phyloP scores from a whole-genome alignment of 2,329 filamentous ascomycete species.

The Fusarium pseudoanthophilum region DNA sequence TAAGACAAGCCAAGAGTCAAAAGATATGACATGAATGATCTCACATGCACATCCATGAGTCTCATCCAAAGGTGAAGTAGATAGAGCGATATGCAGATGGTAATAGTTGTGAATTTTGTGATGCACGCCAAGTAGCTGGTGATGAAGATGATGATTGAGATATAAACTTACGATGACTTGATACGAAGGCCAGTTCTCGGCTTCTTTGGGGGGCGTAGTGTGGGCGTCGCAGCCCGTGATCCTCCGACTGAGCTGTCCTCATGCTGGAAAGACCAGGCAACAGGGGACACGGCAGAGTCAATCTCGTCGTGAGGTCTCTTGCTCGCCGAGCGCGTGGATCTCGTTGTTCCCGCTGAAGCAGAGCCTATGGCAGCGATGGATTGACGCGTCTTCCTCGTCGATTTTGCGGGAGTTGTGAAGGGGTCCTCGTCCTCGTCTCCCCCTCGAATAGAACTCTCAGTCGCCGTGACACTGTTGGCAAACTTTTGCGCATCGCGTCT shows the following conservation, averaged over 20 bases:
- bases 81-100: background rate
- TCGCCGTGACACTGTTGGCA: slow-evolving; percentile 51
- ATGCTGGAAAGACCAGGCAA: slow-evolving; percentile 60
- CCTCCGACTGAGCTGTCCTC: slow-evolving; percentile 59
- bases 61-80: background rate
- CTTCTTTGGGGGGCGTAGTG: slow-evolving; percentile 68
- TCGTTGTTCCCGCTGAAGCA: slow-evolving; percentile 47
- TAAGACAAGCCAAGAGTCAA: slow-evolving; percentile 15
- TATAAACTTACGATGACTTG: slow-evolving; percentile 74
- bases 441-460: slow-evolving; percentile 54
- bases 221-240: slow-evolving; percentile 71
- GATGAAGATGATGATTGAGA: background rate
- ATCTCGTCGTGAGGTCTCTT: slow-evolving; percentile 67
- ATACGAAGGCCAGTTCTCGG: slow-evolving; percentile 70
- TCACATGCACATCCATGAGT: slow-evolving; percentile 23
- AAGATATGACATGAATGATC: slow-evolving; percentile 20
- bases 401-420: slow-evolving; percentile 48
- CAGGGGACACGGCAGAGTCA: slow-evolving; percentile 65
- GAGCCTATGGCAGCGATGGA: slow-evolving; percentile 43
- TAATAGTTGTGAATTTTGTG: background rate
- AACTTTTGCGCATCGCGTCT: slow-evolving; percentile 53
- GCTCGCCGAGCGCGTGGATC: slow-evolving; percentile 60
- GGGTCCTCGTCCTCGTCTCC: slow-evolving; percentile 42
- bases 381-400: slow-evolving; percentile 51
- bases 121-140: slow-evolving; percentile 3